Base-by-base conservation (phyloP, 176 grass and related monocot genomes). In the Aegilops tauschii region DNA sequence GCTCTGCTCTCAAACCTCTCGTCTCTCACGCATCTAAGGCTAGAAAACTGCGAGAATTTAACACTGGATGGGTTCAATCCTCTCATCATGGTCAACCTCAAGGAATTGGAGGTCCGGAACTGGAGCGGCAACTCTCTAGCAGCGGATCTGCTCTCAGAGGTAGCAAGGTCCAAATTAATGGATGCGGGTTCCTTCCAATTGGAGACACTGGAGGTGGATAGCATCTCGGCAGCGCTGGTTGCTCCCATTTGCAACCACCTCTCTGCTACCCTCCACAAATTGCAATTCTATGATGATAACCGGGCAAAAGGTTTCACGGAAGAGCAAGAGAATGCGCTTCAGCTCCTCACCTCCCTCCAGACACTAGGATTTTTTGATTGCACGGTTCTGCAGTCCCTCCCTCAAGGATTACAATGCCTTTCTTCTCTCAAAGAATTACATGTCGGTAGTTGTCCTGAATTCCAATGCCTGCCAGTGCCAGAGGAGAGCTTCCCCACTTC, bases 401-500 rank as follows among this genome's bases (percentile, higher is more conserved):
- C 72, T 75, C 40, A 17, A 18, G 72, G 40, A 13, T 49, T 75
- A 29, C 23, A 49, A 9, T 6, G 1, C 40, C 6, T 75, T 16
- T 75, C 72, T 49, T 29, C 72, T 75, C 72, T 49, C 72, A 28
- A 47, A 42, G 1, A 8, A 13, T 74, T 74, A 28, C 0, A 1
- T 0, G n/a, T 73, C 39, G 0, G 0, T 1, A 0, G 0, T 0
- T 74, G 23, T 74, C 71, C 6, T 28, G 14, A 27, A 28, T 0
- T 74, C 1, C 71, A 1, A 49, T 28, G 1, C 6, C 0, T 39
- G 37, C 37, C 34, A 35, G 34, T 73, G n/a, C 70, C 71, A 12
- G 4, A 47, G 11, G 6, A 29, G 40, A 40, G 40, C 3, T 29
- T 74, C 1, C 40, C 71, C 12, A 13, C 44, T 47, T 49, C 71